Conservation (phyloP, 2,329 filamentous ascomycete species). For the Chrysosporium keratinophilum region DNA sequence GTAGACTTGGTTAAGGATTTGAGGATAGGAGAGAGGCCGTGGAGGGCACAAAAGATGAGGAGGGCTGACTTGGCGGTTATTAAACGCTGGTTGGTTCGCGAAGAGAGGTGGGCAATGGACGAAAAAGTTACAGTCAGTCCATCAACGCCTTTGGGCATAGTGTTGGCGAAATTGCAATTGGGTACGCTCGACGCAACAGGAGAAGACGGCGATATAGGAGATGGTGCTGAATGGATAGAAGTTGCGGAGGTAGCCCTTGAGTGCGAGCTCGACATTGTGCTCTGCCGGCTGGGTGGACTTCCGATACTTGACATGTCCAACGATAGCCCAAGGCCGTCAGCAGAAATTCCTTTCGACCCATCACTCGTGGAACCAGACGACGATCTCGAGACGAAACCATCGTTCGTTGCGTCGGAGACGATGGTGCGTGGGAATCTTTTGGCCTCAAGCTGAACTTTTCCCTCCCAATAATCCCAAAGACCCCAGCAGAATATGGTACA, state of each 20-base stretch:
- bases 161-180: slow-evolving; percentile 26
- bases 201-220: slow-evolving; percentile 21
- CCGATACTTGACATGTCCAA: slow-evolving; percentile 31
- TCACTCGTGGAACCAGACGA: background rate
- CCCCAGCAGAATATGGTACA: slow-evolving; percentile 81
- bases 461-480: slow-evolving; percentile 84
- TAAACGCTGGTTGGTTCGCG: slow-evolving; percentile 51
- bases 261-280: slow-evolving; percentile 30
- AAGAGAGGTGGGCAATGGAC: slow-evolving; percentile 31
- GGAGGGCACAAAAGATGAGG: slow-evolving; percentile 82
- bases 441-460: slow-evolving; percentile 51
- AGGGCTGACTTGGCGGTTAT: slow-evolving; percentile 84
- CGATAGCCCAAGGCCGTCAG: slow-evolving; percentile 36
- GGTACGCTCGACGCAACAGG: slow-evolving; percentile 20
- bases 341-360: slow-evolving; percentile 22
- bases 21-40: slow-evolving; percentile 87
- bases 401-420: slow-evolving; percentile 20
- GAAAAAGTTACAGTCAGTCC: background rate
- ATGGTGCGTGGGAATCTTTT: slow-evolving; percentile 13
- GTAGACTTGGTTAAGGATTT: slow-evolving; percentile 93
- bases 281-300: slow-evolving; percentile 23
- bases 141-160: background rate
- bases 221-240: slow-evolving; percentile 43
- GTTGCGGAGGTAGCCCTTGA: slow-evolving; percentile 47
- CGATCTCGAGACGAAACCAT: slow-evolving; percentile 35